phyloP scores from a whole-genome alignment of 169 alveolate genomes.

The Fabrea salina region DNA sequence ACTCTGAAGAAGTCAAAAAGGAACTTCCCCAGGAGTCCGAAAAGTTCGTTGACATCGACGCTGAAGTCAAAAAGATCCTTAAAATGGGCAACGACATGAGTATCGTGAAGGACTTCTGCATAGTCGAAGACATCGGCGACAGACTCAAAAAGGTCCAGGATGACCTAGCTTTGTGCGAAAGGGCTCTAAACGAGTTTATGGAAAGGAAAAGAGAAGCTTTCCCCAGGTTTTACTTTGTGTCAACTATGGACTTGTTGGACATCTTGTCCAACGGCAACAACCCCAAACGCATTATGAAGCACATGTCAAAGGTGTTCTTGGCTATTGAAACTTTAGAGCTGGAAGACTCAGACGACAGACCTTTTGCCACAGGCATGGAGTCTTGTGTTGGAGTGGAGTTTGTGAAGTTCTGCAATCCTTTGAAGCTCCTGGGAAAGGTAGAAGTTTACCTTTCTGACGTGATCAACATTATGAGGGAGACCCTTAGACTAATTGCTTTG shows the following conservation, averaged over 20 bases:
- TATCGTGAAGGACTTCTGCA: conserved; percentile 86
- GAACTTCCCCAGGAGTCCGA: conserved; percentile 95
- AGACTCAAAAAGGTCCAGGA: conserved; percentile 87
- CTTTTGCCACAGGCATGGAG: conserved; percentile 83
- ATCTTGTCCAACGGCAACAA: conserved; percentile 95
- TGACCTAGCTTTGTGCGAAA: conserved; percentile 91
- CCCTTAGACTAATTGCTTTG: conserved; percentile 72
- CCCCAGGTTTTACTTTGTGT: conserved; percentile 96
- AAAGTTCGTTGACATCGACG: conserved; percentile 91
- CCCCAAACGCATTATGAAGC: conserved; percentile 93
- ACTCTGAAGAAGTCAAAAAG: conserved; percentile 95
- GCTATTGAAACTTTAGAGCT: conserved; percentile 86
- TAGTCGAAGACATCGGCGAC: conserved; percentile 71
- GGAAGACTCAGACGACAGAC: conserved; percentile 83
- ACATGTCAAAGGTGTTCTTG: conserved; percentile 93
- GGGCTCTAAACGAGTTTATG: conserved; percentile 95
- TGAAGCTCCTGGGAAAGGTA: conserved; percentile 87
- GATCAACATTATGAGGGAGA: conserved; percentile 82
- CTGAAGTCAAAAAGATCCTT: conserved; percentile 89
- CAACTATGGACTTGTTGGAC: conserved; percentile 93
- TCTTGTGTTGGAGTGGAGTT: conserved; percentile 90
- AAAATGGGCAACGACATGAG: conserved; percentile 76
- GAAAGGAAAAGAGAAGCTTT: conserved; percentile 94
- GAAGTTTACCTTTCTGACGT: conserved; percentile 90
- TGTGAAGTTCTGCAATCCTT: conserved; percentile 86